A percentile compares a stretch with the other conserved stretches of the same genome.
phyloP scores from a whole-genome alignment of 306 rosid genomes.

The Betula pendula region DNA sequence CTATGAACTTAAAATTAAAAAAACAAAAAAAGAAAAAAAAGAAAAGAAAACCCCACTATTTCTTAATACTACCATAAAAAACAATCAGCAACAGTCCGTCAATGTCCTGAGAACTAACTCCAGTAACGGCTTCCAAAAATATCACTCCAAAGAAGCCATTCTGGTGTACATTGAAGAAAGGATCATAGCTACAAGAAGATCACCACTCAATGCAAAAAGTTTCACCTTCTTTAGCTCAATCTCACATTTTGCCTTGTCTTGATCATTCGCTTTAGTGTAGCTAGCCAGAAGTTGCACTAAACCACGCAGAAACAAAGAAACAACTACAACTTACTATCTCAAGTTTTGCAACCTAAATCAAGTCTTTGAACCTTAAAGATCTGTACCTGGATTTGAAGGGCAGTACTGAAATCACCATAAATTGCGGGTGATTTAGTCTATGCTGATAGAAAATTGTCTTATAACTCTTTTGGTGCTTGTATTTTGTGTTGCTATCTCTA shows the following conservation, averaged over 20 bases:
- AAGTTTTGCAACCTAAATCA: not conserved
- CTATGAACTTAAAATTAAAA: constrained; percentile 14
- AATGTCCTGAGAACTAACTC: constrained; percentile 52
- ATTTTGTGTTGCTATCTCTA: too few relatives aligned
- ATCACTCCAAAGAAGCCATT: constrained; percentile 49
- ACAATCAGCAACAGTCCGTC: constrained; percentile 38
- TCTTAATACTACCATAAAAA: constrained; percentile 51
- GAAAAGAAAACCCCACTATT: constrained; percentile 30
- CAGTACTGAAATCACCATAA: too few relatives aligned
- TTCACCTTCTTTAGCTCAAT: constrained; percentile 39
- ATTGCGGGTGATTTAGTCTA: too few relatives aligned
- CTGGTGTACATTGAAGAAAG: constrained; percentile 47
- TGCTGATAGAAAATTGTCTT: too few relatives aligned
- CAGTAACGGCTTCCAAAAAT: constrained; percentile 53
- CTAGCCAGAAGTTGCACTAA: constrained; percentile 95
- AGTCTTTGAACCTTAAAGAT: constrained; percentile 8
- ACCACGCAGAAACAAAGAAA: not conserved
- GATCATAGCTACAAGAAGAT: constrained; percentile 37
- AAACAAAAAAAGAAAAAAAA: constrained; percentile 27
- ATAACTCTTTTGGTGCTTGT: too few relatives aligned
- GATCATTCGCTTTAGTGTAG: constrained; percentile 94
- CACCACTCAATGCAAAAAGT: constrained; percentile 35
- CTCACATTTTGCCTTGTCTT: constrained; percentile 92
- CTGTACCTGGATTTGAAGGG: constrained; percentile 82
- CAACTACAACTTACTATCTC: constrained; percentile 16